Base-by-base conservation (phyloP, 129 eudicot genomes). In the Tagetes patula region DNA sequence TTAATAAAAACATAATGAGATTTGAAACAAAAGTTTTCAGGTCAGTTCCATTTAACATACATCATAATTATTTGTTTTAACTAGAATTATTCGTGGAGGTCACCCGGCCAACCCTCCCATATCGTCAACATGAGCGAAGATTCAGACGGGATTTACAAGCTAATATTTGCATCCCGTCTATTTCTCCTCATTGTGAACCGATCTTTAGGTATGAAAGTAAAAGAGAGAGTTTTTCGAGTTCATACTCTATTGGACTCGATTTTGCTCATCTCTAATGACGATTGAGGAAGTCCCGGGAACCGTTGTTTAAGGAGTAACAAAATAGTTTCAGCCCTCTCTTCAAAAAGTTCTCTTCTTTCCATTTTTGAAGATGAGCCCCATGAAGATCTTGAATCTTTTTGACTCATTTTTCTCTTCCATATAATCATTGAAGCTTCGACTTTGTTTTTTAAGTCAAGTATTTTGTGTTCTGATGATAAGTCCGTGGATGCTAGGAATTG, bases 361-460 rank as follows among this genome's bases (percentile, higher is more conserved):
- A 80, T 67, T 78, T 91, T 91, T 45, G 85, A 33, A 5, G 88
- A 85, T 48, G 87, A 83, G 40, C 86, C 84, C 97, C 97, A 88
- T 0, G 82, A 54, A 50, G 95, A 70, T 52, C 88, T 88, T 0
- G 72, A 75, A 65, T 91, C 97, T 76, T 91, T 91, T 39, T 77
- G 81, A 50, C 74, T 11, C 96, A 91, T 85, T 74, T 88, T 91
- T 74, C 97, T 79, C 75, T 88, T 86, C 97, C 97, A 91, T 46
- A 91, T 88, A 69, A 88, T 89, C 34, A 88, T 83, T 3, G 97
- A 91, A 67, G 97, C 97, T 81, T 91, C 97, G 7, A 91, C 85
- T 75, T 89, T 91, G 81, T 91, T 87, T 80, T 91, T 91, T 43
- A 91, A 79, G 77, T 91, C 93, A 8, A 91, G 86, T 55, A 88